Percentiles rank a stretch among this genome's conserved stretches.
Evolutionary conservation across 495 filamentous ascomycete species (phyloP).

Genomic region (Evansstolkia leycettana): DNA sequence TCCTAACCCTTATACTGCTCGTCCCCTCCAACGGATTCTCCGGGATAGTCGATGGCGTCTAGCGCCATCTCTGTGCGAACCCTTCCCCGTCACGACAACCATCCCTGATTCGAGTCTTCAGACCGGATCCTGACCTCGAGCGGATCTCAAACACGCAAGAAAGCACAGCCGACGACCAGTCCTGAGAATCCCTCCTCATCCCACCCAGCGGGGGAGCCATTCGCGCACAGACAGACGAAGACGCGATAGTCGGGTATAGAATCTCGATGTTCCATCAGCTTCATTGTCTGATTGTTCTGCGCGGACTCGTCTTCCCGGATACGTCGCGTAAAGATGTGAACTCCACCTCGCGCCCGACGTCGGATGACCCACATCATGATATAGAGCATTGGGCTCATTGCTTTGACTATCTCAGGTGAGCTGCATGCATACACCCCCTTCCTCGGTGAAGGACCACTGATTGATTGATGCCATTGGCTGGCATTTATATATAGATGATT

Average conservation of each 20-base stretch:
- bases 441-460: neutral
- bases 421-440: neutral
- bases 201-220: conserved; percentile 3
- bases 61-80: too few relatives aligned
- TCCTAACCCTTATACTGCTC: too few relatives aligned
- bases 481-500: conserved; percentile 3
- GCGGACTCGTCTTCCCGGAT: conserved; percentile 3
- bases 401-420: conserved; percentile 12
- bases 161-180: neutral
- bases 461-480: too few relatives aligned
- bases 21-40: too few relatives aligned
- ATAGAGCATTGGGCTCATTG: conserved; percentile 10
- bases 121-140: neutral
- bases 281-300: conserved; percentile 27
- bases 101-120: too few relatives aligned
- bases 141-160: neutral
- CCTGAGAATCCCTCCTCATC: conserved; percentile 4
- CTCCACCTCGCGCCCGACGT: neutral
- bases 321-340: conserved; percentile 2
- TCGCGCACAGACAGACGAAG: neutral
- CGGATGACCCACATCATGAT: conserved; percentile 2
- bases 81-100: too few relatives aligned
- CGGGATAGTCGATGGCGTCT: too few relatives aligned
- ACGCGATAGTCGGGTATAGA: neutral
- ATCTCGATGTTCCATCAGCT: conserved; percentile 41